Evolutionary conservation across 1,284 basidiomycete genomes (phyloP).

Genomic region (Cutaneotrichosporon mucoides): DNA sequence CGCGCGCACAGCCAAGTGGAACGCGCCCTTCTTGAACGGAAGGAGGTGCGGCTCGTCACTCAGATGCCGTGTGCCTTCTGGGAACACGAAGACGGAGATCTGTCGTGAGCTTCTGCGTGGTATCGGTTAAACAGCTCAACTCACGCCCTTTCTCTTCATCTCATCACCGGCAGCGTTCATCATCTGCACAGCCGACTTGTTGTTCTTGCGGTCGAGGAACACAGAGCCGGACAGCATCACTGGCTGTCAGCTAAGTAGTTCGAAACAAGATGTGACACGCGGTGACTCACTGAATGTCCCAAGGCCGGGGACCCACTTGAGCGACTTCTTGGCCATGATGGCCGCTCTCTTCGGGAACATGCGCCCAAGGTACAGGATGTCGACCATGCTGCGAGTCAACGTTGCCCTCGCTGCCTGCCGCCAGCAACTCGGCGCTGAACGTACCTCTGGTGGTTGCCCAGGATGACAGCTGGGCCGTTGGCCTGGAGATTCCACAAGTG

Average conservation of each 20-base stretch:
- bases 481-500: constrained; percentile 57
- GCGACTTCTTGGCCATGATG: constrained; percentile 91
- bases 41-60: constrained; percentile 64
- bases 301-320: constrained; percentile 77
- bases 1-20: constrained; percentile 84
- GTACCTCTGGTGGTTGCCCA: constrained; percentile 85
- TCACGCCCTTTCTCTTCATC: constrained; percentile 65
- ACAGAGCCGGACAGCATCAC: constrained; percentile 84
- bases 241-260: no score
- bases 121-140: constrained; percentile 52
- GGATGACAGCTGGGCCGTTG: constrained; percentile 62
- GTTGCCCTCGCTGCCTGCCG: no score
- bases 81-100: constrained; percentile 84
- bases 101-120: constrained; percentile 44
- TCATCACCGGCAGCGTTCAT: constrained; percentile 73
- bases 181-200: constrained; percentile 69
- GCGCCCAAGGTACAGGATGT: constrained; percentile 78
- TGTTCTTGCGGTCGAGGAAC: constrained; percentile 86
- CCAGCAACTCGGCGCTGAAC: no score
- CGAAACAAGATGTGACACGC: no score
- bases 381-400: constrained; percentile 60
- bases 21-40: constrained; percentile 97
- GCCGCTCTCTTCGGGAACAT: constrained; percentile 79
- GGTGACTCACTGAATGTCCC: constrained; percentile 69
- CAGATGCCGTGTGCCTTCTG: constrained; percentile 82